These are phyloP conservation scores for Nidularia pulvinata DNA, from an alignment of 768 basidiomycete genomes.

Conservation along the genomic window DNA sequence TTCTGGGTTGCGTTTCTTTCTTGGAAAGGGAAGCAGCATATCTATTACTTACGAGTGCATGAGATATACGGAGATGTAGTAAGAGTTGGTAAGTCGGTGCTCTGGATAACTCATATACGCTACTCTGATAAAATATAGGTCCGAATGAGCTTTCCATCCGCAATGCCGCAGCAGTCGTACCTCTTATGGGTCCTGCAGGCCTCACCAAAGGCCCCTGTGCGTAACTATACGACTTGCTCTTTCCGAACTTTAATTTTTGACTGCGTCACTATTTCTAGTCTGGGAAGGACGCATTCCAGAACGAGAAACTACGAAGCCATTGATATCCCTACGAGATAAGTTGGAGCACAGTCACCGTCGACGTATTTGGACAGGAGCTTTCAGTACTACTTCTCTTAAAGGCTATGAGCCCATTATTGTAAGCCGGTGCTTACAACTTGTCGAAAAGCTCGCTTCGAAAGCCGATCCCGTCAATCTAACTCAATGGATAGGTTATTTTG, in stretches of 20 bases:
- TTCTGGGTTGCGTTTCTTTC: slow-evolving; percentile 32
- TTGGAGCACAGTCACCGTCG: slow-evolving; percentile 43
- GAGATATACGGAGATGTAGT: slow-evolving; percentile 56
- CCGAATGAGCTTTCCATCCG: slow-evolving; percentile 60
- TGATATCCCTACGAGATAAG: slow-evolving; percentile 35
- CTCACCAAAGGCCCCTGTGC: slow-evolving; percentile 59
- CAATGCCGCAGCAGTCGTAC: slow-evolving; percentile 37
- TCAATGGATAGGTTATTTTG: slow-evolving; percentile 34
- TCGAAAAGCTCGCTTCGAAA: slow-evolving; percentile 28
- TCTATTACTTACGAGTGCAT: slow-evolving; percentile 45
- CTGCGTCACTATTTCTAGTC: slow-evolving; percentile 21
- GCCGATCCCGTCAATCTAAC: slow-evolving; percentile 24
- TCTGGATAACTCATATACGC: neutral
- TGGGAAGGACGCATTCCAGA: slow-evolving; percentile 55
- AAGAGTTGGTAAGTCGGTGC: slow-evolving; percentile 41
- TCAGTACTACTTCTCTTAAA: slow-evolving; percentile 42
- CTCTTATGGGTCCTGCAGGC: slow-evolving; percentile 48
- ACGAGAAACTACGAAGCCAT: slow-evolving; percentile 23
- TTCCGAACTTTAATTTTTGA: too few relatives aligned
- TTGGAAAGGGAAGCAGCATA: slow-evolving; percentile 40
- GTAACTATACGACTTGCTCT: slow-evolving; percentile 6
- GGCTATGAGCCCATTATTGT: slow-evolving; percentile 40
- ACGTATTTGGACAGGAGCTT: slow-evolving; percentile 48
- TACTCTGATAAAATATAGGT: slow-evolving; percentile 25
- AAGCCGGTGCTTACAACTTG: slow-evolving; percentile 33